Evolutionary conservation across 768 basidiomycete genomes (phyloP), one percentile per base, ranked within the genome.

Genomic region (Suillus fuscotomentosus): DNA sequence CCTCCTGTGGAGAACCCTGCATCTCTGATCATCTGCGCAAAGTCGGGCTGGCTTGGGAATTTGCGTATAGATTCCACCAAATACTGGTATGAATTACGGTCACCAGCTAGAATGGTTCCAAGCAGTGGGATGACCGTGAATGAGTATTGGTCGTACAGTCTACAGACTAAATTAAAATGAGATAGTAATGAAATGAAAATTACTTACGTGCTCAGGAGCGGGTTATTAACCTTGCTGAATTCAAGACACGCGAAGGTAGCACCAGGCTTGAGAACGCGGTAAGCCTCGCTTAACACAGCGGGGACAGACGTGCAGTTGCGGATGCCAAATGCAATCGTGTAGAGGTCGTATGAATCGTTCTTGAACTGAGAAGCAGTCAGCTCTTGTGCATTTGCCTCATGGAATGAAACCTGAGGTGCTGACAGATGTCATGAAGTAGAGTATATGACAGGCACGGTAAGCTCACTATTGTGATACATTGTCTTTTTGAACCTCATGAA

Each of bases 301-400:
- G 92, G 90, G 64, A 98, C 86, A 56, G 92, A 93, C 20, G 97
- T 99, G 80, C 94, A 96, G 73, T 99, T 99, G 45, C 97, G 86
- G 69, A 99, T 99, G 31, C 97, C 97, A 70, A 99, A 99, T 0
- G 97, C 95, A 75, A 99, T 98, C 34, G 97, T 99, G 80, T 99
- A 99, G 20, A 98, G 80, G 78, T 99, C 95, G 68, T 96, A 94
- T 20, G 92, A 86, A 75, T 94, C 88, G 70, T 91, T 86, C 6
- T 84, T 80, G 74, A 99, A 95, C 62, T 85, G 80, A 6, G 84
- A 80, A 45, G 77, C 66, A 1, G 89, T 83, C 20, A 99, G 79
- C 14, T 82, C 82, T 73, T 99, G 95, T 3, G 97, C 97, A 72
- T 99, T 98, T 42, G 90, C 92, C 73, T 97, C 92, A 65, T 90